phyloP scores from a whole-genome alignment of 2,329 filamentous ascomycete genomes.

The Lachnellula willkommii region DNA sequence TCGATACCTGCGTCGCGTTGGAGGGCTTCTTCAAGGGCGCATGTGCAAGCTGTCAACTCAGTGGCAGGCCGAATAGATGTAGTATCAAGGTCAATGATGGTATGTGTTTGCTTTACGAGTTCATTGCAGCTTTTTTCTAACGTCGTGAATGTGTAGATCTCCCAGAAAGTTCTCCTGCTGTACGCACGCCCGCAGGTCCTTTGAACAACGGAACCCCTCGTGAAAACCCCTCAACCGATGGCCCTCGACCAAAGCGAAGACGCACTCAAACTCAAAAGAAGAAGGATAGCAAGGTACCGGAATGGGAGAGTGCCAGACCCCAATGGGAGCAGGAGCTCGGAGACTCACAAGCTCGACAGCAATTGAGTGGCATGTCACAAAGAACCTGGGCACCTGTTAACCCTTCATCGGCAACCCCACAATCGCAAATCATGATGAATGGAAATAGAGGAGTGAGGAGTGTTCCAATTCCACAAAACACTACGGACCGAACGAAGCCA shows the following conservation, averaged over 20 bases:
- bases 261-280: conserved; percentile 13
- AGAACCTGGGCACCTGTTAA: conserved; percentile 27
- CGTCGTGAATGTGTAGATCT: conserved; percentile 1
- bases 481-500: conserved; percentile 11
- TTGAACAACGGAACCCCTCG: conserved; percentile 7
- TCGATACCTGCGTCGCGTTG: conserved; percentile 28
- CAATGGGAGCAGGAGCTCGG: conserved; percentile 27
- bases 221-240: conserved; percentile 2
- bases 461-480: background rate
- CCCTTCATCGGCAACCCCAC: conserved; percentile 1
- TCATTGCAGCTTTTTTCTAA: background rate
- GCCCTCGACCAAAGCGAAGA: conserved; percentile 20
- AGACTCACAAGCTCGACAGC: conserved; percentile 19
- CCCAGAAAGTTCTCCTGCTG: conserved; percentile 14
- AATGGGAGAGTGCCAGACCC: conserved; percentile 26
- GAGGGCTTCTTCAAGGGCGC: conserved; percentile 33
- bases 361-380: conserved; percentile 21
- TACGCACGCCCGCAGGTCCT: conserved; percentile 9
- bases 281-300: conserved; percentile 11
- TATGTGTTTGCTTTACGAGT: conserved; percentile 10
- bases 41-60: conserved; percentile 31
- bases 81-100: conserved; percentile 31
- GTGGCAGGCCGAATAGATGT: conserved; percentile 29
- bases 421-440: conserved; percentile 10
- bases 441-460: conserved; percentile 9